A percentile compares a stretch with the other conserved stretches of the same genome.
phyloP scores from a whole-genome alignment of 352 stramenopile species.

The Elongisporangium senticosum region DNA sequence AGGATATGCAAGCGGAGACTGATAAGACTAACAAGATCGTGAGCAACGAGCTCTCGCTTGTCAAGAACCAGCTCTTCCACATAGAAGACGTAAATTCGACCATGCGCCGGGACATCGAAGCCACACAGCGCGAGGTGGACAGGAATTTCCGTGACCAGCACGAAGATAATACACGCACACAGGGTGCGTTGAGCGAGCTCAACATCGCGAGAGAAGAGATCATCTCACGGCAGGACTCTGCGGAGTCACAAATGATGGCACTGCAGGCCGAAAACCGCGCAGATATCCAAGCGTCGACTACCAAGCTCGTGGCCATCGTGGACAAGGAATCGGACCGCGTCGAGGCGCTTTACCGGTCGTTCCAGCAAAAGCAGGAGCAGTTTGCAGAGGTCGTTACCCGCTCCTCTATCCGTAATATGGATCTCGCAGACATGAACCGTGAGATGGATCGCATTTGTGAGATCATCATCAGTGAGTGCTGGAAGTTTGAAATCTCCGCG shows the following conservation, averaged over 20 bases:
- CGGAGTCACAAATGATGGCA: slow-evolving; percentile 58
- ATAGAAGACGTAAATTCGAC: slow-evolving; percentile 61
- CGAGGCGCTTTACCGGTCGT: slow-evolving; percentile 72
- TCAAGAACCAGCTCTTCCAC: slow-evolving; percentile 77
- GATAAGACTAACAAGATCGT: slow-evolving; percentile 44
- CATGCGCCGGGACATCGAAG: slow-evolving; percentile 52
- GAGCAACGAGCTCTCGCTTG: slow-evolving; percentile 53
- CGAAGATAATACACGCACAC: slow-evolving; percentile 46
- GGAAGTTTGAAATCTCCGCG: slow-evolving; percentile 83
- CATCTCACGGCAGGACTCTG: slow-evolving; percentile 40
- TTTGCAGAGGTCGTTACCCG: slow-evolving; percentile 72
- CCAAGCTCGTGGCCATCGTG: slow-evolving; percentile 59
- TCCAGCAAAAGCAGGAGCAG: slow-evolving; percentile 78
- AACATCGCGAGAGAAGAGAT: slow-evolving; percentile 48
- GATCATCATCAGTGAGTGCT: slow-evolving; percentile 78
- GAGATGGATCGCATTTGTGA: slow-evolving; percentile 78
- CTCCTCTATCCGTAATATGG: slow-evolving; percentile 81
- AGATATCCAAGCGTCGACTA: slow-evolving; percentile 62
- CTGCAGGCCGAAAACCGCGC: slow-evolving; percentile 67
- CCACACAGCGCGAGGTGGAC: slow-evolving; percentile 51
- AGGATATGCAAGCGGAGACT: slow-evolving; percentile 35
- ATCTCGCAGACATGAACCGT: slow-evolving; percentile 68
- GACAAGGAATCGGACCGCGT: slow-evolving; percentile 80
- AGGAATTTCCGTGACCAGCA: slow-evolving; percentile 48
- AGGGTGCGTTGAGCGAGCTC: slow-evolving; percentile 31